These are phyloP conservation scores for Aspergillus brunneoviolaceus DNA, from an alignment of 2,329 filamentous ascomycete species.

Conservation along the genomic window DNA sequence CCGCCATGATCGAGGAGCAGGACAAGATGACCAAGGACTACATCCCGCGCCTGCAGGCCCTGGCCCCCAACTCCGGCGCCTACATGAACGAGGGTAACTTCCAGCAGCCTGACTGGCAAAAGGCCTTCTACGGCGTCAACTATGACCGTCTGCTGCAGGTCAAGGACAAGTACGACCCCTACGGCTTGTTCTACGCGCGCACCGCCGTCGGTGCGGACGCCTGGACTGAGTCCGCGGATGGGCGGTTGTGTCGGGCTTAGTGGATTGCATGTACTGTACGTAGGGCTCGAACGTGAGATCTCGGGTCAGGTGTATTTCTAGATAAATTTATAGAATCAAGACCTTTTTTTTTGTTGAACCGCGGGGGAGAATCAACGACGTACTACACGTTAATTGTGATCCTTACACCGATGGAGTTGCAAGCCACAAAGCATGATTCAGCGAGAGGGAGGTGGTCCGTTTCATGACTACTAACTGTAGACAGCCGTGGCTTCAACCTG, in stretches of 20 bases:
- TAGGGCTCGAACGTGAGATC: no score
- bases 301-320: no score
- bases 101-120: conserved; percentile 9
- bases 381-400: no score
- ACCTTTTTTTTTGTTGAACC: no score
- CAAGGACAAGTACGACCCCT: conserved; percentile 13
- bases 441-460: no score
- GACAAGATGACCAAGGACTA: conserved; percentile 6
- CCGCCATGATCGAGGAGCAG: background rate
- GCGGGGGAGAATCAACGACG: no score
- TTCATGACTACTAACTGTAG: no score
- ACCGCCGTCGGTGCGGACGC: conserved; percentile 10
- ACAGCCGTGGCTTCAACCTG: no score
- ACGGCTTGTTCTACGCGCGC: conserved; percentile 8
- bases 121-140: conserved; percentile 10
- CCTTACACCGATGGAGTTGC: no score
- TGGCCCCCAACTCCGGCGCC: conserved; percentile 6
- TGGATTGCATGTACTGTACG: no score
- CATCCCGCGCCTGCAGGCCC: background rate
- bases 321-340: no score
- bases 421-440: no score
- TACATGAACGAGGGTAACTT: conserved; percentile 15
- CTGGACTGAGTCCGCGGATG: conserved; percentile 3
- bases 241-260: conserved; percentile 2
- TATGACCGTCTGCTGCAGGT: conserved; percentile 1